A percentile compares a stretch with the other conserved stretches of the same genome.
These are phyloP conservation scores for Gnomoniopsis sp. DNA, from an alignment of 2,329 filamentous ascomycete species.

Conservation along the genomic window DNA sequence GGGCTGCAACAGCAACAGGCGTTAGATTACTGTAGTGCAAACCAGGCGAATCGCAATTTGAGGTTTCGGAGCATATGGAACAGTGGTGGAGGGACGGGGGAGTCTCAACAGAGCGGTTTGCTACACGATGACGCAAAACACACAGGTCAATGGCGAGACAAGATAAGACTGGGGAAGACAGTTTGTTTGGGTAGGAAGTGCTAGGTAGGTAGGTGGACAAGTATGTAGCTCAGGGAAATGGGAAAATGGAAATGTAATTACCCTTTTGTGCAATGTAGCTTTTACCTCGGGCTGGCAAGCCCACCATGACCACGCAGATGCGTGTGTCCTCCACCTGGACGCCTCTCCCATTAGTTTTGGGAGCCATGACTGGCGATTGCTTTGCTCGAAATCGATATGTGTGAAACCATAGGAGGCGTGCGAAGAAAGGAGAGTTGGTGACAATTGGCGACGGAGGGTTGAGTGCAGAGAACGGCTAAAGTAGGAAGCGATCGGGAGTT, in stretches of 20 bases:
- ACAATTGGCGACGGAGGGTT: background rate
- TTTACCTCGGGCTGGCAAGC: conserved; percentile 91
- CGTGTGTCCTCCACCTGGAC: conserved; percentile 92
- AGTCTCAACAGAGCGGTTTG: conserved; percentile 14
- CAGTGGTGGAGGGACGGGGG: conserved; percentile 11
- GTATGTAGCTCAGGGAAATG: background rate
- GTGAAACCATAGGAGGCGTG: conserved; percentile 10
- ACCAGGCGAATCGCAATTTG: conserved; percentile 2
- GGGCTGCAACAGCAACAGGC: conserved; percentile 50
- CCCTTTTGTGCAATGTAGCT: conserved; percentile 97
- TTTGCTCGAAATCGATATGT: conserved; percentile 1
- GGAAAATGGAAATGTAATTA: conserved; percentile 37
- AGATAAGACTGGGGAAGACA: background rate
- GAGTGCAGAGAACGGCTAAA: background rate
- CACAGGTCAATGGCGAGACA: conserved; percentile 3
- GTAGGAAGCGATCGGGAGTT: conserved; percentile 4
- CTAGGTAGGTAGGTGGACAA: background rate
- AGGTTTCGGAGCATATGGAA: conserved; percentile 1
- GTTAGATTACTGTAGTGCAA: conserved; percentile 20
- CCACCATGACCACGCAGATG: conserved; percentile 99
- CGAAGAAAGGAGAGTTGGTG: background rate
- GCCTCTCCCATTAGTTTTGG: conserved; percentile 61
- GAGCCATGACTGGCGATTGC: conserved; percentile 36
- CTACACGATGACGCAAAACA: conserved; percentile 11
- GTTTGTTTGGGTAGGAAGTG: background rate